phyloP scores from a whole-genome alignment of 2,329 filamentous ascomycete species.

The Colletotrichum agaves region DNA sequence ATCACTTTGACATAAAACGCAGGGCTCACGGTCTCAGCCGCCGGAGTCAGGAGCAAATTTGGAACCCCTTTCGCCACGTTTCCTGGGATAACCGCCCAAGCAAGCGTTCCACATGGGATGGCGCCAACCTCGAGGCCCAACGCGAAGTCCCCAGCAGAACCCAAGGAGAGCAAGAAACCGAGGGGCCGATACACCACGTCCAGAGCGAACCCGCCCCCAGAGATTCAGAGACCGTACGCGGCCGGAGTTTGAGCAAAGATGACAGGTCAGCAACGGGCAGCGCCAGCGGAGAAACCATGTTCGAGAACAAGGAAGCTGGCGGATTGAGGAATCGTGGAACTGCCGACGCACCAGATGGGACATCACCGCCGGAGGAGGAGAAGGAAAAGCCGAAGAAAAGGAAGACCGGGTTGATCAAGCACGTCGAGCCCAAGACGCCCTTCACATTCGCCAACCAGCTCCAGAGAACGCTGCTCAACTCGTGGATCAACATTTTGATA shows the following conservation, averaged over 20 bases:
- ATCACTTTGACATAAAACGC: constrained; percentile 56
- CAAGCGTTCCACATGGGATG: constrained; percentile 50
- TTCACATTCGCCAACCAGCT: constrained; percentile 74
- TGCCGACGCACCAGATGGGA: constrained; percentile 41
- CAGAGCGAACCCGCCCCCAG: constrained; percentile 47
- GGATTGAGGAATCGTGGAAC: constrained; percentile 47
- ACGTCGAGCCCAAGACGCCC: constrained; percentile 61
- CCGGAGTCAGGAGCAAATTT: constrained; percentile 49
- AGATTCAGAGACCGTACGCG: constrained; percentile 40
- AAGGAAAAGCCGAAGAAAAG: constrained; percentile 55
- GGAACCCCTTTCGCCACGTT: constrained; percentile 59
- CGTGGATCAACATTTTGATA: constrained; percentile 87
- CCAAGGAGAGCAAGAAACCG: constrained; percentile 40
- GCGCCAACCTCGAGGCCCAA: constrained; percentile 47
- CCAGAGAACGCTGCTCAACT: constrained; percentile 79
- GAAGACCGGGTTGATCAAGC: constrained; percentile 54
- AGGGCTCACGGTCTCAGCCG: constrained; percentile 56
- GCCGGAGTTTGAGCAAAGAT: constrained; percentile 29
- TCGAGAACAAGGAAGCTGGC: constrained; percentile 40
- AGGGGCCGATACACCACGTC: constrained; percentile 49
- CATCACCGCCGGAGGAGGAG: constrained; percentile 39
- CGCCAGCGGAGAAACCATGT: constrained; percentile 39
- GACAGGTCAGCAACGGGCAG: constrained; percentile 32
- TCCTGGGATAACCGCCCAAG: constrained; percentile 45
- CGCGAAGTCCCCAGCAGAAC: constrained; percentile 24